Evolutionary conservation across 2,329 filamentous ascomycete species (phyloP), one percentile per base, ranked within the genome.

Genomic region (Phialophora expanda): DNA sequence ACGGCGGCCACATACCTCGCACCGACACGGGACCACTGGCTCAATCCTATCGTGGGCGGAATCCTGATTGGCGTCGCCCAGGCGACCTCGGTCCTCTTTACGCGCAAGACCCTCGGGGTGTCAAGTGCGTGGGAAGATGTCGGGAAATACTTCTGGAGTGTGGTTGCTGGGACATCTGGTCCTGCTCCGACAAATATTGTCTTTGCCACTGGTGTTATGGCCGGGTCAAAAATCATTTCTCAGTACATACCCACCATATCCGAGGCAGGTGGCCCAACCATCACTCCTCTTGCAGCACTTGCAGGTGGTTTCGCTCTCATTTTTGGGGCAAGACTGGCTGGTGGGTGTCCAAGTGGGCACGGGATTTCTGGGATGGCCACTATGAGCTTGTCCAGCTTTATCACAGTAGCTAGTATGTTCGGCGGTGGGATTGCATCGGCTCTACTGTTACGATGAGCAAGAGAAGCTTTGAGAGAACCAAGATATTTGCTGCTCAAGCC

Each of bases 281-380:
- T 69, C 20, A 56, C 48, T 51, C 24, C 84, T 3, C 26, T 72
- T 1, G 73, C 78, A 67, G 84, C 86, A 0, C 71, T 82, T 0
- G 54, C 80, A 0, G 88, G 88, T 1, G 89, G 88, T 0, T 78
- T 84, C 3, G 65, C 84, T 14, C 85, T 90, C 78, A 81, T 83
- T 0, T 73, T 90, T 8, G 89, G 89, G 0, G 81, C 87, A 1
- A 82, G 87, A 56, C 73, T 90, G 62, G 88, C 85, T 0, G 87
- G 87, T 1, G 89, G 89, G 0, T 91, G 89, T 69, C 89, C 88
- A 0, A 88, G 86, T 4, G 88, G 89, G 0, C 89, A 91, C 74
- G 89, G 89, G 0, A 87, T 91, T 68, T 89, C 85, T 65, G 89
- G 89, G 0, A 82, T 90, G 73, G 84, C 85, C n/a, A 78, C 87